Evolutionary conservation across 257 asterid genomes (phyloP).

Genomic region (Przewalskia tangutica): DNA sequence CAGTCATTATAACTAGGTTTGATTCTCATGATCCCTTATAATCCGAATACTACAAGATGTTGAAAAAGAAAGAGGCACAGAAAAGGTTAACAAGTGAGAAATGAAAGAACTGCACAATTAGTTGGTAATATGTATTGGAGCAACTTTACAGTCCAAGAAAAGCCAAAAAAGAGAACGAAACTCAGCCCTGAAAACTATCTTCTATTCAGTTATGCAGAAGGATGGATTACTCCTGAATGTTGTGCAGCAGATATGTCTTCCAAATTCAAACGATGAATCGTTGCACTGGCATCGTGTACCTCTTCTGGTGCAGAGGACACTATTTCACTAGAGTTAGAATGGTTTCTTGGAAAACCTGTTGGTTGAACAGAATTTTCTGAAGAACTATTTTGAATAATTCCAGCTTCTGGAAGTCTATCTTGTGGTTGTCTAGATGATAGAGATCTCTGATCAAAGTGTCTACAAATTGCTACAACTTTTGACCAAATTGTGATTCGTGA

Average conservation of each 20-base stretch:
- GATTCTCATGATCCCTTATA: not conserved
- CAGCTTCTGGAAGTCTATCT: constrained; percentile 1
- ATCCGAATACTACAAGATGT: not conserved
- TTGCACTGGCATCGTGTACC: too few species aligned
- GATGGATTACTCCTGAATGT: not conserved
- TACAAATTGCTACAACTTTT: constrained; percentile 13
- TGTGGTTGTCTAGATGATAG: not conserved
- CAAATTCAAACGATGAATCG: not conserved
- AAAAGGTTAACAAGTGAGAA: not conserved
- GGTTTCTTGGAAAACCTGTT: not conserved
- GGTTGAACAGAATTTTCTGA: not conserved
- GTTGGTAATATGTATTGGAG: not conserved
- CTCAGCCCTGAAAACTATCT: not conserved
- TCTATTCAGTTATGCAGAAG: not conserved
- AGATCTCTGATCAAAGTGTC: constrained; percentile 27
- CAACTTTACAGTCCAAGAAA: not conserved
- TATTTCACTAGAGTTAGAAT: not conserved
- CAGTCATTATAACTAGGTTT: not conserved
- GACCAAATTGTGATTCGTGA: constrained; percentile 19
- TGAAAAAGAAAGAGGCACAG: not conserved
- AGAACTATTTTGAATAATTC: not conserved
- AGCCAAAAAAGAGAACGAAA: not conserved
- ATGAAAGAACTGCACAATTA: not conserved
- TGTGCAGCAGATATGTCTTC: not conserved
- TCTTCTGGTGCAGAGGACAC: not conserved